Percentiles rank a stretch among this genome's conserved stretches.
These are phyloP conservation scores for Posidonia australis DNA, from an alignment of 106 monocot genomes.

Conservation along the genomic window DNA sequence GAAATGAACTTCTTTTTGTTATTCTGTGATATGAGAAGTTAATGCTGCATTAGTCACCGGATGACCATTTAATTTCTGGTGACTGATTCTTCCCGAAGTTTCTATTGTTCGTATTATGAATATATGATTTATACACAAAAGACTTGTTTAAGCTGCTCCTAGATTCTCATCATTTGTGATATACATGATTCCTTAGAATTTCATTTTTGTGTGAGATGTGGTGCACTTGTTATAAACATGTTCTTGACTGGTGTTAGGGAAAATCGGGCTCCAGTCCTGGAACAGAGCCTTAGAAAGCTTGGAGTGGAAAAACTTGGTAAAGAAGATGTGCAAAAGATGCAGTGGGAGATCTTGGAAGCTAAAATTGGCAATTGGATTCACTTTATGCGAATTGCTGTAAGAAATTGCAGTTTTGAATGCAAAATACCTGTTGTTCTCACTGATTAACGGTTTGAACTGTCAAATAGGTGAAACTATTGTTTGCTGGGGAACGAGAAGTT, in stretches of 20 bases:
- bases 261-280: slow-evolving; percentile 47
- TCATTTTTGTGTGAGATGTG: neutral
- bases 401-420: slow-evolving; percentile 6
- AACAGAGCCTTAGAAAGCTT: slow-evolving; percentile 55
- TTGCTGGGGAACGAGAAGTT: slow-evolving; percentile 82
- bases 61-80: too few species aligned
- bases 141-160: too few species aligned
- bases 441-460: neutral
- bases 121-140: too few species aligned
- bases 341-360: slow-evolving; percentile 76
- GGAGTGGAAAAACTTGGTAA: slow-evolving; percentile 80
- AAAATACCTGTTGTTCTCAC: neutral
- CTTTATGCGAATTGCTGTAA: slow-evolving; percentile 86
- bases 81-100: too few species aligned
- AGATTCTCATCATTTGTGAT: too few species aligned
- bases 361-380: slow-evolving; percentile 95
- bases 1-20: too few species aligned
- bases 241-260: slow-evolving; percentile 32
- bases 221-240: neutral
- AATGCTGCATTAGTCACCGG: too few species aligned
- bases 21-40: too few species aligned
- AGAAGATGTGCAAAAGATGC: slow-evolving; percentile 96
- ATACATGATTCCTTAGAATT: too few species aligned
- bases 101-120: too few species aligned
- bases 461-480: slow-evolving; percentile 81